These are phyloP conservation scores for Colletotrichum chlorophyti DNA, from an alignment of 2,329 filamentous ascomycete species.

Conservation along the genomic window DNA sequence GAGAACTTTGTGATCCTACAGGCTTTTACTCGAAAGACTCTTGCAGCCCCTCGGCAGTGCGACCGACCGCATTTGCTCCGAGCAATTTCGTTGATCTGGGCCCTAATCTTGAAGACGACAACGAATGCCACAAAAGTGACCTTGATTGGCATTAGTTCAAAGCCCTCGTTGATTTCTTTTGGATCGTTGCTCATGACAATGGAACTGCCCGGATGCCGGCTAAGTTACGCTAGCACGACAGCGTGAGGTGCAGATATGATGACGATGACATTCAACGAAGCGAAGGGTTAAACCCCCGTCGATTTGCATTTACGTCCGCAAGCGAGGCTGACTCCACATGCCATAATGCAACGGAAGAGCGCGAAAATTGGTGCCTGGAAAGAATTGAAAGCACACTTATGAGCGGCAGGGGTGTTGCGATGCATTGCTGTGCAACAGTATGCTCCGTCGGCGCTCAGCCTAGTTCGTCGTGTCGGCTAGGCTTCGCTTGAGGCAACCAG, in stretches of 20 bases:
- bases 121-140: not conserved
- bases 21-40: not conserved
- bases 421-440: too few species aligned
- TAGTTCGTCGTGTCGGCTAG: not conserved
- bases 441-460: not conserved
- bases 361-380: not conserved
- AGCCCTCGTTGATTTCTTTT: too few species aligned
- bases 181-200: not conserved
- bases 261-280: conserved; percentile 20
- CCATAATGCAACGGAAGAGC: conserved; percentile 6
- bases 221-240: not conserved
- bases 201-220: conserved; percentile 1
- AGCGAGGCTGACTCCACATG: conserved; percentile 11
- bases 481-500: not conserved
- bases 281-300: not conserved
- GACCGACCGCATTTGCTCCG: not conserved
- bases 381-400: not conserved
- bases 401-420: not conserved
- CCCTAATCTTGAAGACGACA: conserved; percentile 18
- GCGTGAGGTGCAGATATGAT: conserved; percentile 15
- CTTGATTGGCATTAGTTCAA: not conserved
- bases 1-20: too few species aligned
- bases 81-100: not conserved
- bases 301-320: conserved; percentile 8
- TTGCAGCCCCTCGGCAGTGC: not conserved